Evolutionary conservation across 108 stramenopile genomes (phyloP).

Genomic region (Bacterosira constricta): DNA sequence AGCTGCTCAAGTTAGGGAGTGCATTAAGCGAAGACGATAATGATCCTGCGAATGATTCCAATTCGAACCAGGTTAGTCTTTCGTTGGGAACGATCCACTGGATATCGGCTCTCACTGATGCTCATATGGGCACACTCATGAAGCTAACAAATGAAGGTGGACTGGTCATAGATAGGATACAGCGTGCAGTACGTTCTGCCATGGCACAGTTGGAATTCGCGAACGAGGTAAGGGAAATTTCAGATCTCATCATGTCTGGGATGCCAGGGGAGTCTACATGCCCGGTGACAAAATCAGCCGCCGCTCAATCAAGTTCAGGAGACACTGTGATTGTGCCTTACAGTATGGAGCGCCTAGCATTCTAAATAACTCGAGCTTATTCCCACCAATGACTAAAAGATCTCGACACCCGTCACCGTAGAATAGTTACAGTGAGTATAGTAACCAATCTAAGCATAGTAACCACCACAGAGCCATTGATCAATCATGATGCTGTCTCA

Average conservation of each 20-base stretch:
- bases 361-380: too few species aligned
- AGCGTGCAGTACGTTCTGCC: constrained; percentile 28
- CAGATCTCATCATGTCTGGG: background rate
- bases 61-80: background rate
- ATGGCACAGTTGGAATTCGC: constrained; percentile 42
- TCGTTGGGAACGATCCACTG: constrained; percentile 37
- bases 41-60: background rate
- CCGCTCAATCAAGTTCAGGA: background rate
- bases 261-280: background rate
- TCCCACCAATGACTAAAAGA: too few species aligned
- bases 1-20: constrained; percentile 37
- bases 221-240: constrained; percentile 36
- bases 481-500: too few species aligned
- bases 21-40: background rate
- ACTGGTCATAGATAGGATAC: constrained; percentile 34
- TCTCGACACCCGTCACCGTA: too few species aligned
- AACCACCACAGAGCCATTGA: too few species aligned
- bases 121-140: constrained; percentile 40
- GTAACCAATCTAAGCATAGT: too few species aligned
- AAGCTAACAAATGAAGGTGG: constrained; percentile 42
- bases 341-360: constrained; percentile 40
- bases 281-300: background rate
- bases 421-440: too few species aligned
- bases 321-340: constrained; percentile 32
- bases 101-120: constrained; percentile 49